Conservation (phyloP, 202 grass and related monocot species). For the Tripidium arundinaceum region DNA sequence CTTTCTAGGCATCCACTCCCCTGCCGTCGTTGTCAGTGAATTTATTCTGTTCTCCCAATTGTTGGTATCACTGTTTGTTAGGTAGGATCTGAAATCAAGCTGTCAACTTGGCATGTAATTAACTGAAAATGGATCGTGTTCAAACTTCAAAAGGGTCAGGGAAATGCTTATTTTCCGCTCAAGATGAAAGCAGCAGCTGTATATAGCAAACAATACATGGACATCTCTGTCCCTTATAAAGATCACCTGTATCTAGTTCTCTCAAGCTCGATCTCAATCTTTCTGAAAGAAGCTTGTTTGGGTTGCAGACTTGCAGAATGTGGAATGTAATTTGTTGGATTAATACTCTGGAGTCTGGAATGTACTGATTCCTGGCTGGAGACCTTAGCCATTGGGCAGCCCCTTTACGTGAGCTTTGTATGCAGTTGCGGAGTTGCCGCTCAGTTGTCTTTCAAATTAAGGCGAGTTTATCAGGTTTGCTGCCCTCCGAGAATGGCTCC, state of each 20-base stretch:
- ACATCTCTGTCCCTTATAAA: conserved; percentile 18
- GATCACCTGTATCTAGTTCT: conserved; percentile 30
- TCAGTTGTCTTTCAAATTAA: no score
- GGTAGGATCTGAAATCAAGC: conserved; percentile 40
- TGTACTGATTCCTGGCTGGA: no score
- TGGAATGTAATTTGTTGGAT: neutral
- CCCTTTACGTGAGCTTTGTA: neutral
- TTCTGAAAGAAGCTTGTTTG: neutral
- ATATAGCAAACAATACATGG: conserved; percentile 42
- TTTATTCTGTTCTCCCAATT: conserved; percentile 94
- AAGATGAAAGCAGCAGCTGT: conserved; percentile 38
- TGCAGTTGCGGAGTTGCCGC: neutral
- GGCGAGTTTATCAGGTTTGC: neutral
- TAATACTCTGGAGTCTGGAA: neutral
- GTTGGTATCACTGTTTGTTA: conserved; percentile 75
- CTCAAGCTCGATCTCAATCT: neutral
- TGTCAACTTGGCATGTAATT: conserved; percentile 57
- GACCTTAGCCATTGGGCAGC: neutral
- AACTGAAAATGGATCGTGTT: conserved; percentile 30
- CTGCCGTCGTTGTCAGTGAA: conserved; percentile 82
- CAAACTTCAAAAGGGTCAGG: conserved; percentile 12
- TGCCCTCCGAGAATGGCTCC: neutral
- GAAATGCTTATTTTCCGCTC: conserved; percentile 15
- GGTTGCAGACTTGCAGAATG: neutral
- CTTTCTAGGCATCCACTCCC: conserved; percentile 84